phyloP scores from a whole-genome alignment of 202 grass and related monocot species.

The Cymbopogon flexuosus region DNA sequence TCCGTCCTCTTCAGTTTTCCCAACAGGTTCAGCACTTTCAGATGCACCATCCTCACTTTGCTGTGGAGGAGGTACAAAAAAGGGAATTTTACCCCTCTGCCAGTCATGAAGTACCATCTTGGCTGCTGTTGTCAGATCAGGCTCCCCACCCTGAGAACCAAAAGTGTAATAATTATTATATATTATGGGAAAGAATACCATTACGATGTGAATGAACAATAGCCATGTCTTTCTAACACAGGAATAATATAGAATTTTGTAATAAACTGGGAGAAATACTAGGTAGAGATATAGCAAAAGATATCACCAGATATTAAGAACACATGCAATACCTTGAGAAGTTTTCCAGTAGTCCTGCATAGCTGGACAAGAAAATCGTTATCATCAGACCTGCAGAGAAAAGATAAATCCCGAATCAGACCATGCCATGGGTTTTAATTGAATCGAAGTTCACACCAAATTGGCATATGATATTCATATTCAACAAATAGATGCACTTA shows the following conservation, averaged over 20 bases:
- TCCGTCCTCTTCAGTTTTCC: slow-evolving; percentile 39
- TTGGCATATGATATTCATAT: neutral
- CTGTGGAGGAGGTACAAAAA: slow-evolving; percentile 72
- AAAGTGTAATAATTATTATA: slow-evolving; percentile 5
- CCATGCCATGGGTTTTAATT: neutral
- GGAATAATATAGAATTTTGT: neutral
- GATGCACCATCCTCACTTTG: slow-evolving; percentile 32
- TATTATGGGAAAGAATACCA: neutral
- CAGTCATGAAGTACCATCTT: slow-evolving; percentile 98
- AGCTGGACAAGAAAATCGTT: slow-evolving; percentile 87
- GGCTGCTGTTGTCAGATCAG: slow-evolving; percentile 74
- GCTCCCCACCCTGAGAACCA: slow-evolving; percentile 69
- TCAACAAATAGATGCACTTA: neutral
- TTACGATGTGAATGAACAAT: neutral
- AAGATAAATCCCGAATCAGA: slow-evolving; percentile 19
- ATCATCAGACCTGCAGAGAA: slow-evolving; percentile 65
- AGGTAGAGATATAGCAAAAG: neutral
- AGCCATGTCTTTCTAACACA: neutral
- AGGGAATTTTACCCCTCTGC: slow-evolving; percentile 97
- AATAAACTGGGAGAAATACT: neutral
- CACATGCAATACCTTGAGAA: slow-evolving; percentile 65
- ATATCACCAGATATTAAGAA: neutral
- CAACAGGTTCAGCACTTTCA: slow-evolving; percentile 33
- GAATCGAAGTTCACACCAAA: neutral
- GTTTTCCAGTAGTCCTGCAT: slow-evolving; percentile 71